Evolutionary conservation across 306 rosid genomes (phyloP).

Genomic region (Acacia confusa): DNA sequence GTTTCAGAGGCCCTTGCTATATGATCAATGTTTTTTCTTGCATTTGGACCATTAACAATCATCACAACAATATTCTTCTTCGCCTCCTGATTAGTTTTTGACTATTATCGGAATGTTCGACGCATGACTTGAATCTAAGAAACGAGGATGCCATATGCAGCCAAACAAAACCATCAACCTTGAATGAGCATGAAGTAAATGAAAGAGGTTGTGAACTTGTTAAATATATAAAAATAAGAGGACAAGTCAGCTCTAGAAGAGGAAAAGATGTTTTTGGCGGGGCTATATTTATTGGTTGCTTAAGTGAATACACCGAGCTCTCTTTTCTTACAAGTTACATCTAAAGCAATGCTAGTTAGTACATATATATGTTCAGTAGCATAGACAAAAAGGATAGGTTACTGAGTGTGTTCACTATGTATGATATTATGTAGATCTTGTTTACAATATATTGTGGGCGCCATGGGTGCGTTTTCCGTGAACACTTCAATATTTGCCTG

Average conservation of each 20-base stretch:
- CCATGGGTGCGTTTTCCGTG: slow-evolving; percentile 61
- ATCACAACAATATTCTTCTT: too few species aligned
- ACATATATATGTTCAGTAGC: background rate
- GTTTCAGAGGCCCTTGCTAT: too few species aligned
- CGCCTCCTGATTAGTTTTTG: too few species aligned
- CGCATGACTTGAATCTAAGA: too few species aligned
- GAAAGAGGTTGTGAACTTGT: too few species aligned
- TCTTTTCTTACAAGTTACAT: background rate
- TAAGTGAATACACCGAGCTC: slow-evolving; percentile 43
- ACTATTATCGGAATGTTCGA: too few species aligned
- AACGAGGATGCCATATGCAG: too few species aligned
- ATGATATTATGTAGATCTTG: slow-evolving; percentile 51
- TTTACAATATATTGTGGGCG: slow-evolving; percentile 71
- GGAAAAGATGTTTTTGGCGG: slow-evolving; percentile 64
- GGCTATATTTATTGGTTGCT: slow-evolving; percentile 61
- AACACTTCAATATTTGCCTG: slow-evolving; percentile 8
- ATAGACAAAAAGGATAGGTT: background rate
- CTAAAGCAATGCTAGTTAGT: background rate
- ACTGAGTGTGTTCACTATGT: slow-evolving; percentile 15
- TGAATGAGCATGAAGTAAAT: too few species aligned
- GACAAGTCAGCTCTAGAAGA: slow-evolving; percentile 52
- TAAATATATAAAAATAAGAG: too few species aligned
- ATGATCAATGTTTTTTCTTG: too few species aligned
- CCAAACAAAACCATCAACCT: too few species aligned
- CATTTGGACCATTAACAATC: too few species aligned